Evolutionary conservation across 371 early-diverging fungal genomes (phyloP).

Genomic region (Lichtheimia corymbifera): DNA sequence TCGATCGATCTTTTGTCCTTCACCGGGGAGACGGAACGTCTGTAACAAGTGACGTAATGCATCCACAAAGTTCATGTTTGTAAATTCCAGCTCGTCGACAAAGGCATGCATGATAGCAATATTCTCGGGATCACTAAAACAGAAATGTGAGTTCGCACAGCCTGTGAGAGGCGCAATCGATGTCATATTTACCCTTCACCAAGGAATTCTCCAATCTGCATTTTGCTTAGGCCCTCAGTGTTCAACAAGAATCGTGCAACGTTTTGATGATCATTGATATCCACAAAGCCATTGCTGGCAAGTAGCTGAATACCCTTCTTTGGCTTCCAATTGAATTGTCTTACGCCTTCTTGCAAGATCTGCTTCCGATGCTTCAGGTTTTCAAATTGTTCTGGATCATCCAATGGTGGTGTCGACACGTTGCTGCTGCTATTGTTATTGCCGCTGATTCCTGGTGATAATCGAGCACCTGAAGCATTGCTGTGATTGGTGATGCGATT

Average conservation of each 20-base stretch:
- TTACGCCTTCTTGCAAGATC: conserved; percentile 74
- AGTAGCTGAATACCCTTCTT: conserved; percentile 86
- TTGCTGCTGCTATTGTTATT: conserved; percentile 30
- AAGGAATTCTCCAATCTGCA: conserved; percentile 91
- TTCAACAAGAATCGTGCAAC: conserved; percentile 76
- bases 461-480: conserved; percentile 39
- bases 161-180: too few relatives aligned
- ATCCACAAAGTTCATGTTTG: conserved; percentile 72
- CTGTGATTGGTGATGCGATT: conserved; percentile 27
- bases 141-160: neutral
- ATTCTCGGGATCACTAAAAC: conserved; percentile 71
- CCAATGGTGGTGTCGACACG: conserved; percentile 46
- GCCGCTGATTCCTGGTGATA: conserved; percentile 54
- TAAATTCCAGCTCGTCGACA: conserved; percentile 89
- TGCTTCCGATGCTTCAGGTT: conserved; percentile 82
- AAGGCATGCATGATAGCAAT: conserved; percentile 94
- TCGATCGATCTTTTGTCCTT: conserved; percentile 98
- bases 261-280: conserved; percentile 51
- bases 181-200: conserved; percentile 73
- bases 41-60: conserved; percentile 91
- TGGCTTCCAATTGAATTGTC: conserved; percentile 88
- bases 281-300: conserved; percentile 66
- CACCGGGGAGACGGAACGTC: conserved; percentile 95
- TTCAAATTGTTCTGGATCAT: conserved; percentile 74
- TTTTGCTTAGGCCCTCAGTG: conserved; percentile 82